These are phyloP conservation scores for Zygosaccharomyces bailii DNA, from an alignment of 805 yeast genomes.

Conservation along the genomic window DNA sequence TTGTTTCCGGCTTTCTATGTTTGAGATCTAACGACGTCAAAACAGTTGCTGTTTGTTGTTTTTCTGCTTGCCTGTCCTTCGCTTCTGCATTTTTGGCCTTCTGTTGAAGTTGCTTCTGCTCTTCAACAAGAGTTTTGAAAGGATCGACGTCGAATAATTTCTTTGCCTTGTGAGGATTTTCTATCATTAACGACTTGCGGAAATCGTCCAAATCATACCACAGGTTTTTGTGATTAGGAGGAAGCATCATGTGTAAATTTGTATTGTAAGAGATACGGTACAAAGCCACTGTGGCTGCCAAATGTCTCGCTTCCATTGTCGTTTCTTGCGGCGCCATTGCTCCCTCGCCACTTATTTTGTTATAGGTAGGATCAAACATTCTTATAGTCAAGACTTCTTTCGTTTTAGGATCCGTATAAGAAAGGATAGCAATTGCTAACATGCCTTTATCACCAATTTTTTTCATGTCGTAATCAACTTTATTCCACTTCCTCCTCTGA, in stretches of 20 bases:
- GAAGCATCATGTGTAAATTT: slow-evolving; percentile 82
- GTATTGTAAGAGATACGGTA: slow-evolving; percentile 77
- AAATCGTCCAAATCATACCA: slow-evolving; percentile 72
- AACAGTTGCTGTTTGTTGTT: slow-evolving; percentile 47
- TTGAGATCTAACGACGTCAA: slow-evolving; percentile 36
- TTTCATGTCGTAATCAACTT: slow-evolving; percentile 72
- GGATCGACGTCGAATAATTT: slow-evolving; percentile 68
- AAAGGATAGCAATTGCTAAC: slow-evolving; percentile 59
- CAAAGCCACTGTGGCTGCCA: slow-evolving; percentile 84
- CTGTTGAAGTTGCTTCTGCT: slow-evolving; percentile 43
- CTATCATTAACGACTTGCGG: slow-evolving; percentile 48
- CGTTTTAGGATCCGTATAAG: slow-evolving; percentile 79
- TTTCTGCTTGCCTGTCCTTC: slow-evolving; percentile 47
- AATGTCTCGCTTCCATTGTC: slow-evolving; percentile 83
- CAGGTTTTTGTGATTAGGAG: slow-evolving; percentile 70
- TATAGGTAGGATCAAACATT: slow-evolving; percentile 46
- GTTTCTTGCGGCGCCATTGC: slow-evolving; percentile 67
- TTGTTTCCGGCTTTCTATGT: not conserved
- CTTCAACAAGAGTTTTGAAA: slow-evolving; percentile 62
- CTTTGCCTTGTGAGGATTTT: slow-evolving; percentile 47
- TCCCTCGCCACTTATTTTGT: slow-evolving; percentile 43
- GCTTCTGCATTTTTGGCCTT: slow-evolving; percentile 47
- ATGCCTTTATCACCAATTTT: slow-evolving; percentile 51
- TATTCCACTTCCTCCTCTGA: slow-evolving; percentile 86
- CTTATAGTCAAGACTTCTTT: slow-evolving; percentile 57